Conservation (phyloP, 2,329 filamentous ascomycete species). For the Fusarium chaquense region DNA sequence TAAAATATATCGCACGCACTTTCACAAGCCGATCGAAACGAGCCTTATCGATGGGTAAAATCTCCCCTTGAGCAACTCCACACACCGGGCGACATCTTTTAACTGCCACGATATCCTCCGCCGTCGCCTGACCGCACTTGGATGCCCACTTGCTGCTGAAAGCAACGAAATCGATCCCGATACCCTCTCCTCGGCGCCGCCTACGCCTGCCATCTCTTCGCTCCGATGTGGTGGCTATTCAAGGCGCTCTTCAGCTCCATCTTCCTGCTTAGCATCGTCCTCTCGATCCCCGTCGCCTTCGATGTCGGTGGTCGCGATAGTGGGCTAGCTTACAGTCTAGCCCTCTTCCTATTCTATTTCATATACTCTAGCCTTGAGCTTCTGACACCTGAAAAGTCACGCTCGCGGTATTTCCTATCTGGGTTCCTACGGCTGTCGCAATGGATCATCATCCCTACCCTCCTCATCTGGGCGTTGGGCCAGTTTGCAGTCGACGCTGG, state of each 20-base stretch:
- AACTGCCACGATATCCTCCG: conserved; percentile 22
- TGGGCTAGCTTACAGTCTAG: conserved; percentile 91
- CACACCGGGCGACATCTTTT: conserved; percentile 19
- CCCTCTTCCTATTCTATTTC: conserved; percentile 91
- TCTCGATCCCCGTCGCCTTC: conserved; percentile 96
- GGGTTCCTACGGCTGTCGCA: conserved; percentile 80
- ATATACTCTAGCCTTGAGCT: conserved; percentile 85
- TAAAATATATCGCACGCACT: conserved; percentile 30
- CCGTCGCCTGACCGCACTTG: conserved; percentile 31
- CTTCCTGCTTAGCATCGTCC: conserved; percentile 92
- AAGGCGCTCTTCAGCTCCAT: conserved; percentile 81
- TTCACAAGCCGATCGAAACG: conserved; percentile 33
- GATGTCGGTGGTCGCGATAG: conserved; percentile 97
- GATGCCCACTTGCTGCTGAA: conserved; percentile 35
- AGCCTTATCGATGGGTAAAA: conserved; percentile 39
- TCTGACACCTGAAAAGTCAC: conserved; percentile 81
- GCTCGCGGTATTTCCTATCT: conserved; percentile 78
- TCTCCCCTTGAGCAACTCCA: conserved; percentile 36
- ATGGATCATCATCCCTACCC: conserved; percentile 85
- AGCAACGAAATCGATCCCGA: conserved; percentile 21
- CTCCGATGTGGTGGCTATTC: conserved; percentile 83
- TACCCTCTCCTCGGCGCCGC: conserved; percentile 46
- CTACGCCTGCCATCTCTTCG: conserved; percentile 49
- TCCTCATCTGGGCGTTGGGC: conserved; percentile 95
- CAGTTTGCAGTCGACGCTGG: conserved; percentile 94